Percentiles rank a stretch among this genome's conserved stretches.
These are phyloP conservation scores for Solanum appendiculatum DNA, from an alignment of 257 asterid genomes.

Conservation along the genomic window DNA sequence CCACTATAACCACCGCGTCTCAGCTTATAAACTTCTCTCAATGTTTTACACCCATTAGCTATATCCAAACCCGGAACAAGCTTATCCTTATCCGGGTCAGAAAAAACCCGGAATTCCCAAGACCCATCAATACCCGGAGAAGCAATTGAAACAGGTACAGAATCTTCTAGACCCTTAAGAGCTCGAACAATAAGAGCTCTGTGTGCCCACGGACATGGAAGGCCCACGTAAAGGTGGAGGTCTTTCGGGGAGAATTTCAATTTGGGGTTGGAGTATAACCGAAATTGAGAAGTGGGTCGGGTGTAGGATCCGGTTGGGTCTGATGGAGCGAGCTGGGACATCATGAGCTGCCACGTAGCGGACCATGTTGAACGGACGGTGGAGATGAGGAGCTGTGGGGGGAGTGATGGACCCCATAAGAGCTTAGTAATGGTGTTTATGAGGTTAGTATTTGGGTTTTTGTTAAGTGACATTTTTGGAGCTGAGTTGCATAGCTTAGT, in stretches of 20 bases:
- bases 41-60: conserved; percentile 52
- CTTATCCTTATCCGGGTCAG: conserved; percentile 1
- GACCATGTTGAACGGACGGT: conserved; percentile 94
- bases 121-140: conserved; percentile 72
- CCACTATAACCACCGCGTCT: conserved; percentile 64
- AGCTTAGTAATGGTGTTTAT: conserved; percentile 55
- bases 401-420: conserved; percentile 85
- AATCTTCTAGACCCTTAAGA: conserved; percentile 65
- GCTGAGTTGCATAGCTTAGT: neutral
- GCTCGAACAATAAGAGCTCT: conserved; percentile 92
- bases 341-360: conserved; percentile 85
- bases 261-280: conserved; percentile 12
- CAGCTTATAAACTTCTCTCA: conserved; percentile 58
- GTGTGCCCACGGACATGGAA: conserved; percentile 99
- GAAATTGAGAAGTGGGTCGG: conserved; percentile 87
- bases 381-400: conserved; percentile 87
- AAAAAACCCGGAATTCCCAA: conserved; percentile 47
- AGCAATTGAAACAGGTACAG: conserved; percentile 63
- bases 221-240: conserved; percentile 89
- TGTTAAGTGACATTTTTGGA: conserved; percentile 8
- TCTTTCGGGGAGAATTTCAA: conserved; percentile 4
- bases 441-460: conserved; percentile 31
- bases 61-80: conserved; percentile 45
- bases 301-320: conserved; percentile 65
- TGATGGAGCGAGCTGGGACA: conserved; percentile 98